Percentiles rank a stretch among this genome's conserved stretches.
Evolutionary conservation across 768 basidiomycete genomes (phyloP).

Genomic region (Russula foetens): DNA sequence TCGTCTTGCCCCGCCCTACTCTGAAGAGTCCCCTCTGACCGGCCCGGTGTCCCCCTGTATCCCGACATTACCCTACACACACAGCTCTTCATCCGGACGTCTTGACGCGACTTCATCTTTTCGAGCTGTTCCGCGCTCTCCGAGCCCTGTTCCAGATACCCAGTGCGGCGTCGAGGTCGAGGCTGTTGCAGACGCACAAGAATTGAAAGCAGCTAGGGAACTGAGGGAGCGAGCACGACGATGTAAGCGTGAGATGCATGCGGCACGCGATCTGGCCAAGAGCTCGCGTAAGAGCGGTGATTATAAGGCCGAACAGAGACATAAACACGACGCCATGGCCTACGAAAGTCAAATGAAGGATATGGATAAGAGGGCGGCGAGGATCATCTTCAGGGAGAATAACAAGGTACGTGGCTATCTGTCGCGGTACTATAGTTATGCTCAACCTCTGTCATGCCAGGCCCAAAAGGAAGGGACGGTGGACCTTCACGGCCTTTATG

Average conservation of each 20-base stretch:
- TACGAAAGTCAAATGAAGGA: background rate
- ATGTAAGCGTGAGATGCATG: background rate
- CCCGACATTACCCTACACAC: background rate
- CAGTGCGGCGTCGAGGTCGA: no score
- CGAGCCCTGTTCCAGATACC: no score
- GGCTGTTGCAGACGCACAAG: background rate
- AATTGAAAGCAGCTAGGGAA: background rate
- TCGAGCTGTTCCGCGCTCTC: no score
- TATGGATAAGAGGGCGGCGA: background rate
- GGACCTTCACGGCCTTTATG: slow-evolving; percentile 12
- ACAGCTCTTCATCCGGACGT: background rate
- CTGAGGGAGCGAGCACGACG: background rate
- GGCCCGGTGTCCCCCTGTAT: background rate
- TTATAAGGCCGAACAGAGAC: background rate
- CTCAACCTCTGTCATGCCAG: background rate
- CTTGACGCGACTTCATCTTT: no score
- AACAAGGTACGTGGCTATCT: slow-evolving; percentile 6
- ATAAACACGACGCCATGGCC: background rate
- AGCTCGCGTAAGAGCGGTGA: background rate
- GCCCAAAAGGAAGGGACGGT: background rate
- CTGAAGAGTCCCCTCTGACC: background rate
- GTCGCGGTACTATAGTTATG: background rate
- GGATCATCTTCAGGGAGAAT: slow-evolving; percentile 1
- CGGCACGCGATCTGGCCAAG: background rate
- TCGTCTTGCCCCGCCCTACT: background rate